These are phyloP conservation scores for Collybiopsis confluens DNA, from an alignment of 768 basidiomycete species.

Conservation along the genomic window DNA sequence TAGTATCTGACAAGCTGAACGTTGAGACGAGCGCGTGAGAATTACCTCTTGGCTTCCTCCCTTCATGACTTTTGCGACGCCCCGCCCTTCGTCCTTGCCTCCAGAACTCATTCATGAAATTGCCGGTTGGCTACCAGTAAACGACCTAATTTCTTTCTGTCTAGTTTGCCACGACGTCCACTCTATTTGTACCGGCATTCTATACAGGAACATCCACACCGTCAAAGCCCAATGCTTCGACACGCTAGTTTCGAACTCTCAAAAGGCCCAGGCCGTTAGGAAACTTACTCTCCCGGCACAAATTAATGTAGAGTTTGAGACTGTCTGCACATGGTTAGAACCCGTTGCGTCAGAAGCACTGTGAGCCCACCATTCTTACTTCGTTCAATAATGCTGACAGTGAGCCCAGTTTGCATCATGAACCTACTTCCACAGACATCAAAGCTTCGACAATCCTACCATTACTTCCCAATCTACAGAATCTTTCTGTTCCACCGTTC, in stretches of 20 bases:
- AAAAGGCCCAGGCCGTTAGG: not conserved
- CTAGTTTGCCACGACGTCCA: slow-evolving; percentile 2
- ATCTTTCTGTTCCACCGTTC: slow-evolving; percentile 1
- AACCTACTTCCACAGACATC: not conserved
- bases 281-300: not conserved
- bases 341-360: not conserved
- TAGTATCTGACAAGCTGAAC: too few relatives aligned
- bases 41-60: too few relatives aligned
- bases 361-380: not conserved
- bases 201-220: not conserved
- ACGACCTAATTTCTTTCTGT: not conserved
- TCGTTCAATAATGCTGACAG: not conserved
- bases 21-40: too few relatives aligned
- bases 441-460: not conserved
- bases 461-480: not conserved
- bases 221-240: not conserved
- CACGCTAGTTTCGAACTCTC: not conserved
- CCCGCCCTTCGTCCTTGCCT: not conserved
- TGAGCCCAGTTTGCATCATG: not conserved
- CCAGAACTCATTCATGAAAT: not conserved
- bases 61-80: not conserved
- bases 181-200: not conserved
- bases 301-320: not conserved
- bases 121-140: not conserved
- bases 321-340: not conserved